Base-by-base conservation (phyloP, 176 grass and related monocot genomes). In the Puya raimondii region DNA sequence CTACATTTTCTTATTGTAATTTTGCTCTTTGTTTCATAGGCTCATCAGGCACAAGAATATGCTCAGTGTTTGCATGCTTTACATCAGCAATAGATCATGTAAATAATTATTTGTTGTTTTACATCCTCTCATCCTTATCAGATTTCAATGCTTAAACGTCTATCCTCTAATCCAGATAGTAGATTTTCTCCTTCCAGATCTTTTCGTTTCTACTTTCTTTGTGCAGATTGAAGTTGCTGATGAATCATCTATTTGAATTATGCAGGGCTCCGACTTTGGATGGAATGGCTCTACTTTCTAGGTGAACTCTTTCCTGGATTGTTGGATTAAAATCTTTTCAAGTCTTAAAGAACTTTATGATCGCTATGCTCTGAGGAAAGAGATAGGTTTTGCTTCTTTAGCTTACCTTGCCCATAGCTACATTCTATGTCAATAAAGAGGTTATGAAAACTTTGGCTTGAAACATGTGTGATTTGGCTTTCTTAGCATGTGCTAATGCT, bases 31-130 rank as follows among this genome's bases (percentile, higher is more conserved):
- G 47, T 86, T 88, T 88, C 84, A 83, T 93, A 99, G 84, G 87
- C 78, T 64, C 69, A 88, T 86, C 86, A 70, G 61, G 84, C 89
- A 84, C 89, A 93, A 88, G 89, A 97, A 78, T 57, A 88, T 91
- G 84, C 85, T 86, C 89, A 93, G 61, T 93, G 82, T 84, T 93
- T 93, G 82, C 89, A 93, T 86, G 94, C 89, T 88, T 86, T 93
- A 86, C 94, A 93, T 99, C 87, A 99, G 77, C 83, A 91, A 69
- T 91, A 93, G 75, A 80, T 86, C 73, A 70, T 90, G 79, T 91
- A 88, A 88, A 75, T 80, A 58, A 69, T n/a, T 56, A 74, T 11
- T 49, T 80, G 26, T 51, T 61, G 58, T 72, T 79, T 63, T 3
- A 79, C 25, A 1, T 10, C 3, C 9, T 13, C 15, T n/a, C 17